A percentile compares a stretch with the other conserved stretches of the same genome.
Conservation (phyloP, 2,329 filamentous ascomycete species). For the Penicillium crustosum region DNA sequence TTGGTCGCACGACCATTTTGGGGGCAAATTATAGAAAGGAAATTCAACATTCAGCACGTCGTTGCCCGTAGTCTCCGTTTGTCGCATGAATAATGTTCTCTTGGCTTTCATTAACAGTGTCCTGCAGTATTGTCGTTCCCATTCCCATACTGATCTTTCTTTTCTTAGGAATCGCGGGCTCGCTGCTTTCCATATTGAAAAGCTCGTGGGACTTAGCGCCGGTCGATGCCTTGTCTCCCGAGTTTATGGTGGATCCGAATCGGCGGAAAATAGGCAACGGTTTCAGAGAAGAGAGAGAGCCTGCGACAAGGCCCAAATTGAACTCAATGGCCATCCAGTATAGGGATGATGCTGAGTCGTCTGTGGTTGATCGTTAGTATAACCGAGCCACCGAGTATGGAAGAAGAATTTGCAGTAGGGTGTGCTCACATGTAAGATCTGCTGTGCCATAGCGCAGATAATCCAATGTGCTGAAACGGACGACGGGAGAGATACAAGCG, state of each 20-base stretch:
- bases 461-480: conserved; percentile 18
- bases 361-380: conserved; percentile 1
- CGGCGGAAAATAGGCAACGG: conserved; percentile 9
- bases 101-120: conserved; percentile 9
- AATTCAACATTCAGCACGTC: background rate
- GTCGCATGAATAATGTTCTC: background rate
- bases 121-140: conserved; percentile 1
- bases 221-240: background rate
- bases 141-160: background rate
- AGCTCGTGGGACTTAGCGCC: background rate
- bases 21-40: background rate
- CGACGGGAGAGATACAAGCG: conserved; percentile 20
- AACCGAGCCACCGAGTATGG: background rate
- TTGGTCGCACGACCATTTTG: background rate
- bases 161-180: background rate
- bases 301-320: conserved; percentile 20
- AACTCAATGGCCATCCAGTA: conserved; percentile 27
- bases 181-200: background rate
- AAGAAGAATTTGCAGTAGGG: too few relatives aligned
- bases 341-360: conserved; percentile 15
- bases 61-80: background rate
- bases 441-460: conserved; percentile 15
- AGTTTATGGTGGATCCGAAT: conserved; percentile 7
- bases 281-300: conserved; percentile 18
- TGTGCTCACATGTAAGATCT: conserved; percentile 21